Base-by-base conservation (phyloP, 2,329 filamentous ascomycete species). In the Ilyonectria sp. region DNA sequence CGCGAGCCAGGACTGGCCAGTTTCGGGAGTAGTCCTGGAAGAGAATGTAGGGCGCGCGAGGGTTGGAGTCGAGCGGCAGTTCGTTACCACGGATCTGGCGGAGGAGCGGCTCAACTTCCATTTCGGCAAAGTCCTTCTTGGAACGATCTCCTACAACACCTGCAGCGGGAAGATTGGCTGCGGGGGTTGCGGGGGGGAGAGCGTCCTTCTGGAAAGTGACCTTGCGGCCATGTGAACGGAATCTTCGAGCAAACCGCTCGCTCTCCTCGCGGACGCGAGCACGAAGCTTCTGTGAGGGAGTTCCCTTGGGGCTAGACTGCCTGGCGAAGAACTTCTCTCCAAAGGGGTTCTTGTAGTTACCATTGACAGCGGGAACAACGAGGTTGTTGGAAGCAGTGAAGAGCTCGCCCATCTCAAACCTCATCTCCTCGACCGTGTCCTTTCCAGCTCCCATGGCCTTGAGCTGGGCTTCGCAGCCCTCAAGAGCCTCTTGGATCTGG, bases 311-410 rank as follows among this genome's bases (percentile, higher is more conserved):
- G 49, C 81, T 84, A 3, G 84, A 85, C 11, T 85, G 84, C 9
- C 84, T 79, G 7, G 85, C 81, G 73, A 87, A 87, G 78, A 87
- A 87, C 60, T 79, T 81, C 72, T 86, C 85, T 63, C 84, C 83
- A 17, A 86, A 84, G 0, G 85, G 85, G 66, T 87, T 87, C 79
- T 87, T 87, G 82, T 87, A 87, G 78, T 86, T 86, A 56, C 85
- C 86, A 60, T 87, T 85, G 29, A 87, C 84, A 44, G 86, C 85
- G 3, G 85, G 85, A 1, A 84, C 86, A 43, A 87, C 84, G n/a
- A 87, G 81, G 60, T 87, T 86, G 77, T 86, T 86, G 35, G 84
- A 87, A 0, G 82, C 79, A 0, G 85, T 86, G 67, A 87, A 87
- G 6, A 87, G 80, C 70, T 87, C 85, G 50, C 85, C 85, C 73